Base-by-base conservation (phyloP, 2,329 filamentous ascomycete genomes). In the Monosporascus sp. region DNA sequence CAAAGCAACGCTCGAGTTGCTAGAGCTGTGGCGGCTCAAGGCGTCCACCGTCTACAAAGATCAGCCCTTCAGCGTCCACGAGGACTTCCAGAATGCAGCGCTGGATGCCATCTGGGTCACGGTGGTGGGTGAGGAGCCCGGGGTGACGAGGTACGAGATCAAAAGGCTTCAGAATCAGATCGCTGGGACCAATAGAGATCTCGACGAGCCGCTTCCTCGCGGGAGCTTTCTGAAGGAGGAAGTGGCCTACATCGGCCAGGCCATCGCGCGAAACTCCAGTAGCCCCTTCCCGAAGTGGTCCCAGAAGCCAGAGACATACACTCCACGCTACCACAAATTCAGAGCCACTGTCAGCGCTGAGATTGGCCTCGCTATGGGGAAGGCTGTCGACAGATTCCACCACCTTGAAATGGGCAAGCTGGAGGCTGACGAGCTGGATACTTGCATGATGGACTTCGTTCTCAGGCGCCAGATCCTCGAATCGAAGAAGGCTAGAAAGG, bases 101-200 rank as follows among this genome's bases (percentile, higher is more conserved):
- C 58, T 76, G 26, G 72, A 75, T 55, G 67, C 63, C 16, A 71
- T 74, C 27, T 74, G 68, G 68, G 69, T 67, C 0, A 67, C 65
- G 8, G 58, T 70, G 0, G 64, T 74, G 16, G 72, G 70, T 3
- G 62, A 66, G 2, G 57, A 69, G n/a, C 62, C 68, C n/a, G 65
- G 67, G 2, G 60, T 68, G 2, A 65, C 55, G 14, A 56, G 58
- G 31, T 53, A 58, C 37, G 56, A 65, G 24, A 58, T 61, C n/a
- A 40, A 57, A 16, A 58, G 58, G 40, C 37, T 65, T 9, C 38
- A 55, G n/a, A 40, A 38, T 8, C 52, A 59, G 19, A 16, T 57
- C 8, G 24, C 31, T 6, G 50, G 50, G 8, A 31, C 45, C 7
- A 31, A 38, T 16, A 6, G 46, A 6, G 46, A 50, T 6, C 40